These are phyloP conservation scores for Colletotrichum somersetense DNA, from an alignment of 2,329 filamentous ascomycete genomes.

Conservation along the genomic window DNA sequence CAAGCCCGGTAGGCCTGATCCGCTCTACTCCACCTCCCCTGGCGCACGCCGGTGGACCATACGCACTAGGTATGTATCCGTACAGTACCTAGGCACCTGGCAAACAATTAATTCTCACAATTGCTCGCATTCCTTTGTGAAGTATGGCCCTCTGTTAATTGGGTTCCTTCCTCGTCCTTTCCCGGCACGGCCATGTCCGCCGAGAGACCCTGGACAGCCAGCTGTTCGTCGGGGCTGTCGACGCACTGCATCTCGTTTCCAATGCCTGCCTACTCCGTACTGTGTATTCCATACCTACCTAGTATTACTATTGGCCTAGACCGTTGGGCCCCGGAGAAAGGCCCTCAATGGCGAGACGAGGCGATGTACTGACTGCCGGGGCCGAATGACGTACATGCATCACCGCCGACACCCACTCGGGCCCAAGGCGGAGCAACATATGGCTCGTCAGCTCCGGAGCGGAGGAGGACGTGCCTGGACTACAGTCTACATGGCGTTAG, in stretches of 20 bases:
- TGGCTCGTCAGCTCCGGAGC: conserved; percentile 33
- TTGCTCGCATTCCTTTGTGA: conserved; percentile 34
- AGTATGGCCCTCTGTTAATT: neutral
- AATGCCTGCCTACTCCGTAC: neutral
- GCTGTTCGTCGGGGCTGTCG: neutral
- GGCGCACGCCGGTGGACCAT: conserved; percentile 20
- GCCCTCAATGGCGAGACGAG: conserved; percentile 33
- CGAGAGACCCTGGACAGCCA: conserved; percentile 15
- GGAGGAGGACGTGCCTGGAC: conserved; percentile 2
- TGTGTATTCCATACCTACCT: neutral
- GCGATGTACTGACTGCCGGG: conserved; percentile 39
- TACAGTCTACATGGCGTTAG: too few relatives aligned
- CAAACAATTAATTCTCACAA: conserved; percentile 24
- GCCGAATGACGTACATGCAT: conserved; percentile 40
- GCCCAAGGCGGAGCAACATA: conserved; percentile 35
- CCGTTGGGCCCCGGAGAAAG: conserved; percentile 7
- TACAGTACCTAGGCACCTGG: neutral
- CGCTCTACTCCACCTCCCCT: conserved; percentile 27
- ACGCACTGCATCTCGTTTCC: conserved; percentile 6
- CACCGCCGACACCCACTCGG: conserved; percentile 33
- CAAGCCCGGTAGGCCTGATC: conserved; percentile 35
- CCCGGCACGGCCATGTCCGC: conserved; percentile 17
- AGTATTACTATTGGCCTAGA: conserved; percentile 31
- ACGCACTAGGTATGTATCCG: conserved; percentile 6
- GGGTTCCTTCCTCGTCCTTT: neutral